A percentile compares a stretch with the other conserved stretches of the same genome.
Conservation (phyloP, 2,329 filamentous ascomycete species). For the Escovopsis sp. region DNA sequence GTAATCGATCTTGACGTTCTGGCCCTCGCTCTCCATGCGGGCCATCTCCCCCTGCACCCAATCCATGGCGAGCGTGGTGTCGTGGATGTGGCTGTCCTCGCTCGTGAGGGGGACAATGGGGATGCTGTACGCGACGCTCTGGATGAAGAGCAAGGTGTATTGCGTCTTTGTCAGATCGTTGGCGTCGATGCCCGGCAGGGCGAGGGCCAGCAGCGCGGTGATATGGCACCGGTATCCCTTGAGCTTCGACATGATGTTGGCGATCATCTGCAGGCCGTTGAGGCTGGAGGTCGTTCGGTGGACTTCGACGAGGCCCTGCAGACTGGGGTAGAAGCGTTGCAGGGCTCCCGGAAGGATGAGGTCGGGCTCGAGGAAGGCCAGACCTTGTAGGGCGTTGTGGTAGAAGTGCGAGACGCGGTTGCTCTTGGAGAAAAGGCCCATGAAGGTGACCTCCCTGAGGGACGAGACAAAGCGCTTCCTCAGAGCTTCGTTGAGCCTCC, state of each 20-base stretch:
- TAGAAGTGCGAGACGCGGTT: conserved; percentile 84
- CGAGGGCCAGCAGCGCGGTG: conserved; percentile 82
- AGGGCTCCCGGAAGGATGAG: conserved; percentile 85
- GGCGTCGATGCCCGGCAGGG: conserved; percentile 88
- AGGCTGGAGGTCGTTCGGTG: conserved; percentile 91
- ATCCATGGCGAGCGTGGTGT: conserved; percentile 66
- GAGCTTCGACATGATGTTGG: conserved; percentile 77
- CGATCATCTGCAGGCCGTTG: conserved; percentile 80
- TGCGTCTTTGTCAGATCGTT: conserved; percentile 96
- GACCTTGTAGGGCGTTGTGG: conserved; percentile 72
- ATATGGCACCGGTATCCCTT: conserved; percentile 97
- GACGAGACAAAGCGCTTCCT: conserved; percentile 82
- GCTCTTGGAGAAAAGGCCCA: conserved; percentile 97
- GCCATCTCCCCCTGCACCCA: conserved; percentile 95
- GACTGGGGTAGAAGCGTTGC: conserved; percentile 90
- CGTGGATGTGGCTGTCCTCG: conserved; percentile 51
- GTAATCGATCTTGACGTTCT: conserved; percentile 77
- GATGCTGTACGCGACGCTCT: conserved; percentile 90
- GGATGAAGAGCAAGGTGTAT: conserved; percentile 87
- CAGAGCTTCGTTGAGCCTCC: conserved; percentile 64
- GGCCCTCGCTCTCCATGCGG: conserved; percentile 77
- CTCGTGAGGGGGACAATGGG: conserved; percentile 63
- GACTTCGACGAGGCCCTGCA: conserved; percentile 93
- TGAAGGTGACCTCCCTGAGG: conserved; percentile 85
- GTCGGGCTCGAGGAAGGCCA: conserved; percentile 82